A percentile compares a stretch with the other conserved stretches of the same genome.
Evolutionary conservation across 148 eudicot genomes (phyloP).

Genomic region (Rhododendron ferrugineum): DNA sequence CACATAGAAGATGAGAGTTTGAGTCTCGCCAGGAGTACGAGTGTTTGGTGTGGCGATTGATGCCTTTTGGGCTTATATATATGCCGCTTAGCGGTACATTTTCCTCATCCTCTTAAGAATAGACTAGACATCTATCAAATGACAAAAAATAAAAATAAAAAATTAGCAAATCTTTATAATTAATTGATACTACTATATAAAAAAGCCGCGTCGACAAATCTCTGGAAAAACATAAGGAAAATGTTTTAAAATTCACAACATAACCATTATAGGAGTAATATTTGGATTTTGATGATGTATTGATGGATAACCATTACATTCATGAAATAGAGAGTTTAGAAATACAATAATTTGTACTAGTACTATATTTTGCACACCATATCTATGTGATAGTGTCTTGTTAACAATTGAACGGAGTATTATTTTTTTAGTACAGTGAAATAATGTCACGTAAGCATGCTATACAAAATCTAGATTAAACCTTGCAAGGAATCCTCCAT

Average conservation of each 20-base stretch:
- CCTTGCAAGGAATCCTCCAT: background rate
- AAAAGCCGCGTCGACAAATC: background rate
- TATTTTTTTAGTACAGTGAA: no score
- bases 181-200: background rate
- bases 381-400: background rate
- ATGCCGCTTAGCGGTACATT: no score
- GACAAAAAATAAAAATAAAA: no score
- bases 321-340: background rate
- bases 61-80: no score
- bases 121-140: no score
- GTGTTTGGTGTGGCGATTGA: no score
- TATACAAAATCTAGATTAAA: no score
- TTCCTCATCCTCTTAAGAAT: no score
- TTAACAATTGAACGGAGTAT: background rate
- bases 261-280: background rate
- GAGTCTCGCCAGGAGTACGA: no score
- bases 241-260: background rate
- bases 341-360: background rate
- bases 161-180: background rate
- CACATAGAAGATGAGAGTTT: no score
- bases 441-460: no score
- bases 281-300: background rate
- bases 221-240: background rate
- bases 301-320: background rate
- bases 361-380: background rate